Conservation (phyloP, 768 basidiomycete genomes). For the Crucibulum laeve region DNA sequence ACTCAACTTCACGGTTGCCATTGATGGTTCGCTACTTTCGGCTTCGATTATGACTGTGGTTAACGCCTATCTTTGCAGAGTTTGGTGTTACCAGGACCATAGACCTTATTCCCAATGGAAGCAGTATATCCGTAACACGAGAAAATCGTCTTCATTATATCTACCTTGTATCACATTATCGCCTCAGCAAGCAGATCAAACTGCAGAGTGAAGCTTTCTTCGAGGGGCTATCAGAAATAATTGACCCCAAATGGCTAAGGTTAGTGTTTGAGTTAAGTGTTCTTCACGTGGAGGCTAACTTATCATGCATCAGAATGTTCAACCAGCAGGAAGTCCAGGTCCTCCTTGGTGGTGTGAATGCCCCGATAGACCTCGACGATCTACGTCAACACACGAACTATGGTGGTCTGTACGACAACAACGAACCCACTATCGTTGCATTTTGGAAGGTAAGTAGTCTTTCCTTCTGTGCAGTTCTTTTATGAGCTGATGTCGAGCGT, state of each 20-base stretch:
- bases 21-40: conserved; percentile 58
- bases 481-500: neutral
- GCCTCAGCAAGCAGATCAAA: conserved; percentile 85
- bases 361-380: conserved; percentile 83
- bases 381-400: conserved; percentile 74
- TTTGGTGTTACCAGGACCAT: conserved; percentile 74
- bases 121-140: conserved; percentile 77
- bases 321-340: conserved; percentile 95
- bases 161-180: conserved; percentile 83
- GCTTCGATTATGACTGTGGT: conserved; percentile 1
- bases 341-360: conserved; percentile 83
- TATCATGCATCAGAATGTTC: conserved; percentile 67
- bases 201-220: conserved; percentile 84
- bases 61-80: conserved; percentile 40
- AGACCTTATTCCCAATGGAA: conserved; percentile 79
- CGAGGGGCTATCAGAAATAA: conserved; percentile 87
- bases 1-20: conserved; percentile 83
- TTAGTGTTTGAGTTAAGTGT: conserved; percentile 25
- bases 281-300: neutral
- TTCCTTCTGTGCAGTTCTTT: neutral
- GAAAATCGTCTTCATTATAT: conserved; percentile 92
- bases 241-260: conserved; percentile 87
- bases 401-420: conserved; percentile 72
- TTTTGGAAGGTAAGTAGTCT: conserved; percentile 74
- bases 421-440: conserved; percentile 62